Base-by-base conservation (phyloP, 495 filamentous ascomycete genomes). In the Penicillium alfredii region DNA sequence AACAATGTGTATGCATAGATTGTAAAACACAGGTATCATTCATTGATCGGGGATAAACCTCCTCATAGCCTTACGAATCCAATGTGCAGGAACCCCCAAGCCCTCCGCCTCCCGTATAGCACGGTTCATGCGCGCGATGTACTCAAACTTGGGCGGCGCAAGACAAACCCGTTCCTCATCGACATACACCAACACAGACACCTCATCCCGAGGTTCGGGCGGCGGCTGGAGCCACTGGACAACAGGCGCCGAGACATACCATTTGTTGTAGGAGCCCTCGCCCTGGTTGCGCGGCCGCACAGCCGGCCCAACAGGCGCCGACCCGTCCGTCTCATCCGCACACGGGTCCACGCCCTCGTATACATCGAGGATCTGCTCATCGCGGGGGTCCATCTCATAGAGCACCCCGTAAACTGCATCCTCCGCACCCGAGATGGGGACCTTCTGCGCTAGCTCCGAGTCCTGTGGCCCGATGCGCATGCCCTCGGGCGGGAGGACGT, bases 41-140 rank as follows among this genome's bases (percentile, higher is more conserved):
- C 5, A 25, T 0, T 43, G 30, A 8, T 8, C 14, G 12, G 63
- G 75, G 48, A 85, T 78, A 50, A 65, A 80, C 38, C 46, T 55
- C 51, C 81, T 66, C 43, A 86, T 56, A 20, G 77, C 72, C 42
- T 59, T 59, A 14, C 74, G 59, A 32, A 82, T 65, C 63, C 78
- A 86, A 17, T 44, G 39, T 40, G 45, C 34, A 15, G 79, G 73
- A 43, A 86, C 59, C 8, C 80, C 81, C 44, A 72, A 49, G 15
- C 40, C 49, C 35, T 74, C 40, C 4, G 76, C 79, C 64, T 87
- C 81, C 35, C 52, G 42, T 47, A 86, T 72, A 4, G 77, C 82
- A 37, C 60, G 63, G 51, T 86, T 86, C 71, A 86, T 85, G 30
- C 82, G 55, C 13, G 64, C 53, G 22, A 86, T 63, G 55, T 86